Base-by-base conservation (phyloP, 73 alveolate species). In the Effrenium voratum region DNA sequence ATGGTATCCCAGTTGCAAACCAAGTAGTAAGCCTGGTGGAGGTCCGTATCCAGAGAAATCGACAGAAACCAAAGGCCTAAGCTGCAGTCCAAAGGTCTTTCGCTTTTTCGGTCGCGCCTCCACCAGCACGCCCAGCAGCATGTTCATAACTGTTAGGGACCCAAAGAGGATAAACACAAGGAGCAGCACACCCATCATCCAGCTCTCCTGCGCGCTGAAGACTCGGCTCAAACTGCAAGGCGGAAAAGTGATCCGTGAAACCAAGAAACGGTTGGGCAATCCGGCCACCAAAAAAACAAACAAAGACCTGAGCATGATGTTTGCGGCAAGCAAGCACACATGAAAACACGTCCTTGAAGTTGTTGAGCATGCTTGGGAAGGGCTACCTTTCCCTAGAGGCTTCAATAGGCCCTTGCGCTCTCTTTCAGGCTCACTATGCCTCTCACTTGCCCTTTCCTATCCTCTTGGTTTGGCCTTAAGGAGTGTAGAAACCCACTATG, bases 61-160 rank as follows among this genome's bases (percentile, higher is more conserved):
- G 22, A 26, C 73, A 1, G 73, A 2, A 19, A 28, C 73, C 22
- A 28, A 59, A 26, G 73, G 73, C 73, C 73, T 15, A 6, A 28
- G 30, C 26, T 59, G 73, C 73, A 59, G 22, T 6, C 4, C 36
- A 26, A 59, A 12, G 30, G 22, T 59, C 36, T 59, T n/a, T 59
- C 73, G 73, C 22, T n/a, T n/a, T 12, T 5, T n/a, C 73, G 73
- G 2, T 59, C 34, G 16, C 13, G 92, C 98, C 98, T 92, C 98
- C 50, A 92, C 98, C 68, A 92, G 70, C 24, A 92, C 98, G n/a
- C 98, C 98, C 26, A 92, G 49, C 43, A 92, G 83, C 98, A 92
- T 92, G 41, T 92, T 92, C 98, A 92, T 92, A 68, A 92, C 98
- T 1, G 98, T 92, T 82, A 92, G 30, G 38, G 98, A 92, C 36